phyloP scores from a whole-genome alignment of 78 protist genomes.

The Paratrimastix pyriformis region DNA sequence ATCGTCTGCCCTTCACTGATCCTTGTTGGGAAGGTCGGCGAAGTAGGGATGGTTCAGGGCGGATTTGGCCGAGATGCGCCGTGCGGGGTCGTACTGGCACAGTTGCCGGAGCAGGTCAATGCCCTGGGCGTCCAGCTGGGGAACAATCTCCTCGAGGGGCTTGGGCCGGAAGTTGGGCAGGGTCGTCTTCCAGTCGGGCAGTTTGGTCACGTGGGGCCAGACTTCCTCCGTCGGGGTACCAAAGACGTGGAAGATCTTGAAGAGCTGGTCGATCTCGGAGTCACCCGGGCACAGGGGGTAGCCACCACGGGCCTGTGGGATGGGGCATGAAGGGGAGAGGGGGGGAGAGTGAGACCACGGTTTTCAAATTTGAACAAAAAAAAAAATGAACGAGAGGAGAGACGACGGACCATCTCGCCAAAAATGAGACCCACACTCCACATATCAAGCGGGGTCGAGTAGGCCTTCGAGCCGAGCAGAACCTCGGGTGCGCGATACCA shows the following conservation, averaged over 20 bases:
- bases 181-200: conserved; percentile 63
- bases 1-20: not conserved
- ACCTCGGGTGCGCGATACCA: conserved; percentile 44
- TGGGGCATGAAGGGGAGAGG: not conserved
- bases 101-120: conserved; percentile 52
- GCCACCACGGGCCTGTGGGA: no score
- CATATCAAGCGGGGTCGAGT: conserved; percentile 22
- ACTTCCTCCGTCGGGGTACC: conserved; percentile 78
- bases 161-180: conserved; percentile 69
- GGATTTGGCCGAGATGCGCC: conserved; percentile 70
- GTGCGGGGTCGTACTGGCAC: conserved; percentile 76
- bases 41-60: conserved; percentile 88
- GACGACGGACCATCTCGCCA: conserved; percentile 12
- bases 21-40: conserved; percentile 31
- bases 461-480: conserved; percentile 22
- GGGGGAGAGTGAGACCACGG: no score
- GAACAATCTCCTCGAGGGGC: conserved; percentile 26
- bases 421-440: conserved; percentile 24
- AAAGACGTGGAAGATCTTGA: conserved; percentile 30
- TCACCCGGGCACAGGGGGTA: conserved; percentile 35
- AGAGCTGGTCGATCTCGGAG: conserved; percentile 28
- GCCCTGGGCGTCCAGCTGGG: conserved; percentile 43
- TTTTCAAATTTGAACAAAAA: no score
- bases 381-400: no score
- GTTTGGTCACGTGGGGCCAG: conserved; percentile 72